These are phyloP conservation scores for Pichia norvegensis DNA, from an alignment of 1,139 yeast genomes.

Conservation along the genomic window DNA sequence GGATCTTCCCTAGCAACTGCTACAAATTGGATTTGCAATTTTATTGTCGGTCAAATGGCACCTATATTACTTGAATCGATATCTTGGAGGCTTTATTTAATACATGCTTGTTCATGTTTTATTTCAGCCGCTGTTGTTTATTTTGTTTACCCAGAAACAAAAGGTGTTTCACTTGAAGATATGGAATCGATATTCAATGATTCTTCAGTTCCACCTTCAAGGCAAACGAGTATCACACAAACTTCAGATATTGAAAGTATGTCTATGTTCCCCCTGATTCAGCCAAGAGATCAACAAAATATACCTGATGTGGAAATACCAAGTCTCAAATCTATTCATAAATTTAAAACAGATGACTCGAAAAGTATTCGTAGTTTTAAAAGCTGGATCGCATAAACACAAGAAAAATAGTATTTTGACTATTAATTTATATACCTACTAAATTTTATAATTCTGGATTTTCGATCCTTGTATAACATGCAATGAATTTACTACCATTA, in stretches of 20 bases:
- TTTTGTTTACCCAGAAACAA: slow-evolving; percentile 77
- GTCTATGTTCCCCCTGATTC: slow-evolving; percentile 1
- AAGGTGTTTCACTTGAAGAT: slow-evolving; percentile 80
- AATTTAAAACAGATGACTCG: slow-evolving; percentile 28
- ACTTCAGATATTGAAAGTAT: slow-evolving; percentile 1
- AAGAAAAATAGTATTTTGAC: neutral
- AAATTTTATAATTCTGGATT: slow-evolving; percentile 33
- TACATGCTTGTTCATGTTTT: slow-evolving; percentile 73
- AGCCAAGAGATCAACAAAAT: neutral
- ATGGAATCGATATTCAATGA: slow-evolving; percentile 73
- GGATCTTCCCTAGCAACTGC: slow-evolving; percentile 92
- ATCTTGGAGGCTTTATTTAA: slow-evolving; percentile 71
- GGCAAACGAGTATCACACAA: slow-evolving; percentile 9
- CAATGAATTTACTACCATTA: slow-evolving; percentile 77
- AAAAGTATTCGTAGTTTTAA: slow-evolving; percentile 32
- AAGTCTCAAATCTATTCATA: slow-evolving; percentile 33
- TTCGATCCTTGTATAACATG: slow-evolving; percentile 76
- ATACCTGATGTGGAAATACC: slow-evolving; percentile 36
- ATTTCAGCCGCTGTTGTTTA: slow-evolving; percentile 64
- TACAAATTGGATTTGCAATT: slow-evolving; percentile 91
- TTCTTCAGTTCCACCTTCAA: slow-evolving; percentile 10
- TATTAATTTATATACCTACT: neutral
- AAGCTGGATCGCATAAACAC: slow-evolving; percentile 23
- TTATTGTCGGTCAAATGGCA: slow-evolving; percentile 84
- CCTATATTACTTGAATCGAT: slow-evolving; percentile 75